Conservation (phyloP, 176 grass and related monocot species). For the Rhynchospora pubera region DNA sequence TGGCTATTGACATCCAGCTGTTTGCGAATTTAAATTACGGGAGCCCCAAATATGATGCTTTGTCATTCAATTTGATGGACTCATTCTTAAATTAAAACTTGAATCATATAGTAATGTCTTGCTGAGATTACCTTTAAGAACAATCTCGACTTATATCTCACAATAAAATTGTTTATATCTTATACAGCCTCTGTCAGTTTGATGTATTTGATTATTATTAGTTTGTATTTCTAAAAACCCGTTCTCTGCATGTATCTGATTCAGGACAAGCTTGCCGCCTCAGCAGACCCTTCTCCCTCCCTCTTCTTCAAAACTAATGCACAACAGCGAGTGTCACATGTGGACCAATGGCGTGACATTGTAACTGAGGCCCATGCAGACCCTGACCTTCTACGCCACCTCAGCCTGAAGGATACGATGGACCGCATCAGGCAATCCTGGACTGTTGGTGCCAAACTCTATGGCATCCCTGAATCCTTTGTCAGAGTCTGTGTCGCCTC, state of each 20-base stretch:
- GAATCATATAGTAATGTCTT: not conserved
- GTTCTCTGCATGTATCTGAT: not conserved
- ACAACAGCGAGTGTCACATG: slow-evolving; percentile 65
- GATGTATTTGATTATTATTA: not conserved
- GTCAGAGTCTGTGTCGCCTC: slow-evolving; percentile 73
- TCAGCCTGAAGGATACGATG: slow-evolving; percentile 88
- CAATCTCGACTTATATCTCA: not conserved
- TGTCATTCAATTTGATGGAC: not conserved
- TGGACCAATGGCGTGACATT: slow-evolving; percentile 85
- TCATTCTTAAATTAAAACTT: not conserved
- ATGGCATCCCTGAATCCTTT: slow-evolving; percentile 94
- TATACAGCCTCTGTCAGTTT: not conserved
- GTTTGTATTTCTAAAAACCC: not conserved
- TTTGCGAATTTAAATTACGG: not conserved
- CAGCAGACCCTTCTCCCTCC: slow-evolving; percentile 26
- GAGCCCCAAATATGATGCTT: not conserved
- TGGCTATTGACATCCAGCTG: too few relatives aligned
- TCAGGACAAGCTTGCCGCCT: slow-evolving; percentile 77
- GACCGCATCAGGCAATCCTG: slow-evolving; percentile 94
- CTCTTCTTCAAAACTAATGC: slow-evolving; percentile 96
- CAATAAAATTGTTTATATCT: not conserved
- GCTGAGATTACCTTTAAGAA: not conserved
- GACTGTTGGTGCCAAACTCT: slow-evolving; percentile 95
- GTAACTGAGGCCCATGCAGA: slow-evolving; percentile 60
- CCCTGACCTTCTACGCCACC: slow-evolving; percentile 82